Evolutionary conservation across 352 stramenopile genomes (phyloP).

Genomic region (Phytophthora uliginosa): DNA sequence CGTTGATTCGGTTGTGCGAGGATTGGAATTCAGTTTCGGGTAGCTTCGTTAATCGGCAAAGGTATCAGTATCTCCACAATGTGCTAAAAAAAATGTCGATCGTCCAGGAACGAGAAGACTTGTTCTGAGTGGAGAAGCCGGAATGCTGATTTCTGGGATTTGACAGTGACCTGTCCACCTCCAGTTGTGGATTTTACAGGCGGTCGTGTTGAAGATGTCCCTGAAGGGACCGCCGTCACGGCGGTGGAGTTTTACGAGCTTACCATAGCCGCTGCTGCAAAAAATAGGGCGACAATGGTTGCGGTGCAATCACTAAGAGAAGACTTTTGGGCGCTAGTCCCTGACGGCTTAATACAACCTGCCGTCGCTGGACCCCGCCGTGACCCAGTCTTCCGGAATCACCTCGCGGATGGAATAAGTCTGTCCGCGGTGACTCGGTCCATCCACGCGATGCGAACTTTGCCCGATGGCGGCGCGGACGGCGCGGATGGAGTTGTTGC

Average conservation of each 20-base stretch:
- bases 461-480: not conserved
- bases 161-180: no score
- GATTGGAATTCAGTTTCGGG: conserved; percentile 1
- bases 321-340: conserved; percentile 4
- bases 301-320: not conserved
- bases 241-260: not conserved
- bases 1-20: not conserved
- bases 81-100: conserved; percentile 20
- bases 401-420: not conserved
- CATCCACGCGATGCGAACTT: not conserved
- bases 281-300: not conserved
- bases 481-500: not conserved
- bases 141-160: conserved; percentile 22
- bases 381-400: not conserved
- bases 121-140: conserved; percentile 24
- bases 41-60: conserved; percentile 6
- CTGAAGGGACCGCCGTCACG: no score
- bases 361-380: not conserved
- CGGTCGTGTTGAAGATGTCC: no score
- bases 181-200: no score
- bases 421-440: not conserved
- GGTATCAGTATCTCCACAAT: conserved; percentile 18
- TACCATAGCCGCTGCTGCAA: not conserved
- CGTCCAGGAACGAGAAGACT: conserved; percentile 16
- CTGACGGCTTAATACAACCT: not conserved